Evolutionary conservation across 345 rosid species (phyloP), one percentile per base, ranked within the genome.

Genomic region (Acer campestre): DNA sequence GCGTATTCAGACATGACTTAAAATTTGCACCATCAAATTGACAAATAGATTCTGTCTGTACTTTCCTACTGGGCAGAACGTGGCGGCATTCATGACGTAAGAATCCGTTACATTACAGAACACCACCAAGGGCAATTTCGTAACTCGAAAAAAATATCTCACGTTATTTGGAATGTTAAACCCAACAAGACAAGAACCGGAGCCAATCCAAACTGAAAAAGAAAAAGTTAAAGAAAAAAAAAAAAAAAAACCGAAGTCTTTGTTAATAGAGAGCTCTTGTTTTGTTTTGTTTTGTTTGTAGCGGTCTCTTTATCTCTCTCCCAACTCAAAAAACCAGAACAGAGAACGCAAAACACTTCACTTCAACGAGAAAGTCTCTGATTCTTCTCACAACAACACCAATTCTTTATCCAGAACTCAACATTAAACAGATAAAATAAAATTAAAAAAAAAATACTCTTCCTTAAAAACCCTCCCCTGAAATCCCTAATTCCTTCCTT

Each of bases 401-500:
- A 29, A n/a, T 74, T 63, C 49, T 74, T 20, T 7, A 9, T 10
- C 17, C 48, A 9, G 0, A 20, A 18, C 65, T 40, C 13, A 6
- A 67, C 8, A 14, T 9, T 9, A 46, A 46, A 11, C 12, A 46
- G 49, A 46, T 10, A 46, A 10, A 42, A 16, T 16, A 65, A 66
- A 35, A 27, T n/a, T 6, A 38, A 17, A 35, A 29, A 29, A 29
- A 53, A 67, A 53, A 29, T 25, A 35, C 40, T 58, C 7, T 13
- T 20, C 74, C 23, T 12, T 23, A 20, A 22, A 62, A 64, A 12
- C 31, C 67, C 58, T 53, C 40, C 6, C 18, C 35, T 20, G 13
- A 68, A 38, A 67, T 61, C 82, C 77, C 84, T 67, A 82, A 79
- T 79, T 79, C 68, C 62, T 23, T 63, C 72, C 65, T 64, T 27